phyloP scores from a whole-genome alignment of 345 rosid genomes.

The Triadica sebifera region DNA sequence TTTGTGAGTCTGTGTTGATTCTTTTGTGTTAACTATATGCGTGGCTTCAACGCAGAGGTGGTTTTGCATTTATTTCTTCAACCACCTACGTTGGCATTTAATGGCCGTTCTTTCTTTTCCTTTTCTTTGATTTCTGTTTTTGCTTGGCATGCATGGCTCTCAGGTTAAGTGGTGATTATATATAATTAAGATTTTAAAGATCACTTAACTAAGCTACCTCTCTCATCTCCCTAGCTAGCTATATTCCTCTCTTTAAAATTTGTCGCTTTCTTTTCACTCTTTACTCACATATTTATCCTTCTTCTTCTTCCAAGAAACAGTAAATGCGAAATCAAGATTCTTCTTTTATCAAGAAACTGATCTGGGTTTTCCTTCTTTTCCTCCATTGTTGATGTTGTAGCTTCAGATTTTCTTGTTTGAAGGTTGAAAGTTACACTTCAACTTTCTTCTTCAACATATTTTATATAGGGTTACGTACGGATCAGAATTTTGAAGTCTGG shows the following conservation, averaged over 20 bases:
- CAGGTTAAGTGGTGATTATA: not conserved
- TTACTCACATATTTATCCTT: not conserved
- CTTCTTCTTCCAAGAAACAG: not conserved
- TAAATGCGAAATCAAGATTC: not conserved
- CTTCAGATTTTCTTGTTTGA: not conserved
- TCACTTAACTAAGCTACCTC: too few species aligned
- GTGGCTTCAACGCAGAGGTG: too few species aligned
- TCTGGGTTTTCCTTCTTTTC: not conserved
- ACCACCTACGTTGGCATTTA: conserved; percentile 9
- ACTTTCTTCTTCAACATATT: too few species aligned
- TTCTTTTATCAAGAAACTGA: not conserved
- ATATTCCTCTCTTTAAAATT: not conserved
- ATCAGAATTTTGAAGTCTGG: too few species aligned
- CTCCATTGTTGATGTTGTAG: not conserved
- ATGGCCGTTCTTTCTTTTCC: conserved; percentile 13
- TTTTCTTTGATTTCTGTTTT: not conserved
- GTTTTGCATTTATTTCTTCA: not conserved
- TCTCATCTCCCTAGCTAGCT: too few species aligned
- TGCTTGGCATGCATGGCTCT: too few species aligned
- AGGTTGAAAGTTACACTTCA: not conserved
- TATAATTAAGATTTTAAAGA: too few species aligned
- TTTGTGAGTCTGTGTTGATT: too few species aligned
- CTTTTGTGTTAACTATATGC: too few species aligned
- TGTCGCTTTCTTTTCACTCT: not conserved
- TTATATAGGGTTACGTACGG: too few species aligned